phyloP scores from a whole-genome alignment of 164 flowering plant genomes.

The Berberis vulgaris region DNA sequence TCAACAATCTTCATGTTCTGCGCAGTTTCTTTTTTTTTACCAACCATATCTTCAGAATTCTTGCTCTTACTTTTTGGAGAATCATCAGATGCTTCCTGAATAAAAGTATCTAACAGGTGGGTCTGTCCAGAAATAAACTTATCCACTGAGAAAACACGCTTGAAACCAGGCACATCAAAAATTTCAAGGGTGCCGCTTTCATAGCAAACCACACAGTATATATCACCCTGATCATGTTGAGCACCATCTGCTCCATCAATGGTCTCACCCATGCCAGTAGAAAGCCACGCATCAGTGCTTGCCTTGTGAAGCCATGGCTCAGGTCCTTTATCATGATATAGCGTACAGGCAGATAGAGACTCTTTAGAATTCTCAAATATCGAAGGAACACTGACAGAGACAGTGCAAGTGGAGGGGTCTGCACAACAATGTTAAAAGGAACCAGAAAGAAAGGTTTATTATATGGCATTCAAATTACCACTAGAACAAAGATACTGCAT shows the following conservation, averaged over 20 bases:
- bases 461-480: no score
- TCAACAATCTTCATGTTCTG: slow-evolving; percentile 69
- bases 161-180: slow-evolving; percentile 89
- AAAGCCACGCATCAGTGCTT: slow-evolving; percentile 98
- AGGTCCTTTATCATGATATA: slow-evolving; percentile 94
- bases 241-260: slow-evolving; percentile 85
- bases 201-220: slow-evolving; percentile 87
- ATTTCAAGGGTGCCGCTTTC: slow-evolving; percentile 80
- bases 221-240: slow-evolving; percentile 77
- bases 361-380: slow-evolving; percentile 52
- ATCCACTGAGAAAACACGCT: slow-evolving; percentile 68
- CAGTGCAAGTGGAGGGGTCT: slow-evolving; percentile 52
- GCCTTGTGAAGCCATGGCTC: slow-evolving; percentile 95
- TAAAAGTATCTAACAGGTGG: slow-evolving; percentile 41
- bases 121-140: slow-evolving; percentile 72
- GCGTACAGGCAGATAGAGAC: slow-evolving; percentile 68
- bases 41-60: slow-evolving; percentile 32
- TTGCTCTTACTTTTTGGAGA: slow-evolving; percentile 17
- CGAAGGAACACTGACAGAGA: slow-evolving; percentile 52
- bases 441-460: not conserved
- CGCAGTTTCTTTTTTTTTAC: slow-evolving; percentile 48
- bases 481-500: no score
- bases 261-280: slow-evolving; percentile 74
- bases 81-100: slow-evolving; percentile 29
- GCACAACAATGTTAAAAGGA: slow-evolving; percentile 10